Evolutionary conservation across 495 filamentous ascomycete species (phyloP).

Genomic region (Bathelium albidoporum): DNA sequence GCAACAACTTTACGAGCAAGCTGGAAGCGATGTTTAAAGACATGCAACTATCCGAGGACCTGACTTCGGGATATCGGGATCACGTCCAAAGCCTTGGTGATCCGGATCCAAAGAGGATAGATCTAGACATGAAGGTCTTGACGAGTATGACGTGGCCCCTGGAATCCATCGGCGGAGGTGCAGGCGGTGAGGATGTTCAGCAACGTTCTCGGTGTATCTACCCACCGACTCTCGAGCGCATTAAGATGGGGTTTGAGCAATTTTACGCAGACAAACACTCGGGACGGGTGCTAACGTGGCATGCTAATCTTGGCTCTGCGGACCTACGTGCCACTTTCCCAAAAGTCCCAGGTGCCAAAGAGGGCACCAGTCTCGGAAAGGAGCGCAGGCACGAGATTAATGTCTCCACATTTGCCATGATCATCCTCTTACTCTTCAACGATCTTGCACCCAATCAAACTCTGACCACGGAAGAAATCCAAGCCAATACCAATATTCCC

Average conservation of each 20-base stretch:
- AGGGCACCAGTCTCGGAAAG: constrained; percentile 46
- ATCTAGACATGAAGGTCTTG: constrained; percentile 73
- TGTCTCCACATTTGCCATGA: constrained; percentile 85
- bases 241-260: constrained; percentile 79
- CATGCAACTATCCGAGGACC: constrained; percentile 80
- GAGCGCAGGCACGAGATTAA: constrained; percentile 79
- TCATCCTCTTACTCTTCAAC: constrained; percentile 86
- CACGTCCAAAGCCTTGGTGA: constrained; percentile 56
- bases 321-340: constrained; percentile 76
- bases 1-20: constrained; percentile 84
- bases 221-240: constrained; percentile 60
- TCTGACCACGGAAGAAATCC: constrained; percentile 75
- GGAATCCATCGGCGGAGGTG: constrained; percentile 63
- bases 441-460: constrained; percentile 53
- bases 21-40: constrained; percentile 98
- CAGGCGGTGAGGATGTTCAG: constrained; percentile 40
- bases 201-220: constrained; percentile 46
- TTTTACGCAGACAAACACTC: constrained; percentile 84
- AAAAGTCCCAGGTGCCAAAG: constrained; percentile 45
- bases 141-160: constrained; percentile 93
- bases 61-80: constrained; percentile 63
- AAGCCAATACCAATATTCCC: constrained; percentile 74
- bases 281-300: constrained; percentile 82
- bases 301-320: constrained; percentile 67
- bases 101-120: constrained; percentile 55